Evolutionary conservation across 768 basidiomycete species (phyloP).

Genomic region (Sarcodon aspratus): DNA sequence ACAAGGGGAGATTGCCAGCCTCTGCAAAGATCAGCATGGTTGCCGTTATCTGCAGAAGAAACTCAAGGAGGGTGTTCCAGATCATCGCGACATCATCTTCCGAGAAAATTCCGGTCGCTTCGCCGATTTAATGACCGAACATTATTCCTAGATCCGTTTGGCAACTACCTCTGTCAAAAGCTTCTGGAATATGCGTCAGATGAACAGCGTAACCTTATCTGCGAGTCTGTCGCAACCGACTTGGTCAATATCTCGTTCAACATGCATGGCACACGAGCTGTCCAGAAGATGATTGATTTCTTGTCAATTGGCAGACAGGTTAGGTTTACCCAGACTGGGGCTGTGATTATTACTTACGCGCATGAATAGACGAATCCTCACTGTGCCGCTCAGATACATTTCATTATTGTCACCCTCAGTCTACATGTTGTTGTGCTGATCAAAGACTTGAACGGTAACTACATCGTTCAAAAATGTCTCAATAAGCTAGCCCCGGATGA

Average conservation of each 20-base stretch:
- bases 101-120: conserved; percentile 96
- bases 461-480: conserved; percentile 98
- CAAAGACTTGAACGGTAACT: conserved; percentile 96
- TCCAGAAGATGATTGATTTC: conserved; percentile 99
- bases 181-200: conserved; percentile 94
- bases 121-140: conserved; percentile 90
- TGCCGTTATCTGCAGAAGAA: conserved; percentile 99
- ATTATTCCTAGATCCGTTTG: conserved; percentile 72
- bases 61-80: conserved; percentile 88
- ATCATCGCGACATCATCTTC: conserved; percentile 99
- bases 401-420: conserved; percentile 93
- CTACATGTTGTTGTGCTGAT: conserved; percentile 97
- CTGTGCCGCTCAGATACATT: conserved; percentile 88
- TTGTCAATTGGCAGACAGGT: conserved; percentile 89
- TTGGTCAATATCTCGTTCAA: conserved; percentile 97
- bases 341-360: conserved; percentile 40
- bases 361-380: conserved; percentile 61
- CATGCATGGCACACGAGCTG: conserved; percentile 99
- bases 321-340: conserved; percentile 28
- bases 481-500: conserved; percentile 98
- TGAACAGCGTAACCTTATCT: conserved; percentile 92
- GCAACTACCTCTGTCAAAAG: conserved; percentile 98
- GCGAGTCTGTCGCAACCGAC: conserved; percentile 95
- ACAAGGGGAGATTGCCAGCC: conserved; percentile 82
- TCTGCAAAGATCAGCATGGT: conserved; percentile 99